phyloP scores from a whole-genome alignment of 768 basidiomycete genomes.

The Kwoniella dendrophila region DNA sequence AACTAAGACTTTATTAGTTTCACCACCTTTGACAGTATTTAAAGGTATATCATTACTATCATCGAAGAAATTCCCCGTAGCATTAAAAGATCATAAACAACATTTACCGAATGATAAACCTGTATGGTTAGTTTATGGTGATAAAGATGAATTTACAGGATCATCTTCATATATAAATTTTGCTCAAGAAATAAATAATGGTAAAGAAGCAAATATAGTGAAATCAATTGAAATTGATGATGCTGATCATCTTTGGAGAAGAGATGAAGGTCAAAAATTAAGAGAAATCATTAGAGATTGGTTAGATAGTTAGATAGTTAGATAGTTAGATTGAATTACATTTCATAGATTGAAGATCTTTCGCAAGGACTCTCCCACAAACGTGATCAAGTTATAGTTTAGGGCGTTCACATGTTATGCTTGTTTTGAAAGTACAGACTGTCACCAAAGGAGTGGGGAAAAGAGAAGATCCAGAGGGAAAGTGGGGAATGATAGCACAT shows the following conservation, averaged over 20 bases:
- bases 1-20: conserved; percentile 30
- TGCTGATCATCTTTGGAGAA: conserved; percentile 62
- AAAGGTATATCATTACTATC: conserved; percentile 19
- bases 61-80: conserved; percentile 24
- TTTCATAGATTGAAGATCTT: neutral
- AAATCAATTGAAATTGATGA: conserved; percentile 49
- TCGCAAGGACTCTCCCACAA: too few species aligned
- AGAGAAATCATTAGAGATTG: conserved; percentile 21
- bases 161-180: conserved; percentile 12
- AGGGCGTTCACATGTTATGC: too few species aligned
- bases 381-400: too few species aligned
- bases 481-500: neutral
- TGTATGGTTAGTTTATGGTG: conserved; percentile 28
- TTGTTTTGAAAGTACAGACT: neutral
- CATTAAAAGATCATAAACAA: conserved; percentile 4
- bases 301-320: conserved; percentile 12
- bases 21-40: conserved; percentile 27
- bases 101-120: neutral
- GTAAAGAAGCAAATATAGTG: conserved; percentile 8
- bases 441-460: conserved; percentile 1
- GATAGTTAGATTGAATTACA: neutral
- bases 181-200: conserved; percentile 2
- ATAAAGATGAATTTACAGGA: conserved; percentile 39
- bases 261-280: conserved; percentile 24
- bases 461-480: neutral